Evolutionary conservation across 129 eudicot genomes (phyloP).

Genomic region (Flaveria bidentis): DNA sequence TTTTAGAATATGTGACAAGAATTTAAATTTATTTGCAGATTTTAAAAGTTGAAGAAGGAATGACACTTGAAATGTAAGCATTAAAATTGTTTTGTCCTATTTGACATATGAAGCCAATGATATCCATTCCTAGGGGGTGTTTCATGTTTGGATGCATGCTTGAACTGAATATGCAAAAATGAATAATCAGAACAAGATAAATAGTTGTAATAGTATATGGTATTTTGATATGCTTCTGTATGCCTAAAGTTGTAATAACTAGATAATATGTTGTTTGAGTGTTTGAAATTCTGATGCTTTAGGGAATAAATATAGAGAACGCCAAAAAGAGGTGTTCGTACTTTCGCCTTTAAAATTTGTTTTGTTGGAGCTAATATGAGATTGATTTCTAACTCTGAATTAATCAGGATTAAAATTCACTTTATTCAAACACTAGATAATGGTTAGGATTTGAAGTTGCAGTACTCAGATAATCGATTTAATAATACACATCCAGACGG

Average conservation of each 20-base stretch:
- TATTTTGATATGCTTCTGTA: neutral
- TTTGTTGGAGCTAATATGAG: slow-evolving; percentile 9
- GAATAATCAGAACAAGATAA: neutral
- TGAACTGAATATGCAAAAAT: neutral
- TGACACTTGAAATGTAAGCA: slow-evolving; percentile 88
- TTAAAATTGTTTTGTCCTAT: slow-evolving; percentile 24
- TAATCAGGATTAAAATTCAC: neutral
- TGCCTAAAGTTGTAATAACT: neutral
- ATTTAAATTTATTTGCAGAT: slow-evolving; percentile 49
- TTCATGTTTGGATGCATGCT: neutral
- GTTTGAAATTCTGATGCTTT: neutral
- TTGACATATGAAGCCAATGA: slow-evolving; percentile 12
- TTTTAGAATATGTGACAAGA: slow-evolving; percentile 25
- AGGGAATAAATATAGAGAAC: neutral
- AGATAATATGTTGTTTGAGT: neutral
- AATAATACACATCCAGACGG: neutral
- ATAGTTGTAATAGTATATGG: neutral
- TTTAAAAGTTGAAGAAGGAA: slow-evolving; percentile 85
- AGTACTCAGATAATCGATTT: neutral
- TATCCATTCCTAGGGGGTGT: neutral
- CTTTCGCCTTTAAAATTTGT: neutral
- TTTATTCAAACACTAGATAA: neutral
- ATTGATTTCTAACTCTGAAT: neutral
- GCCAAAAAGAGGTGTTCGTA: neutral
- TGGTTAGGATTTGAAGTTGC: neutral